Conservation (phyloP, 2,329 filamentous ascomycete genomes). For the Boeremia lycopersici region DNA sequence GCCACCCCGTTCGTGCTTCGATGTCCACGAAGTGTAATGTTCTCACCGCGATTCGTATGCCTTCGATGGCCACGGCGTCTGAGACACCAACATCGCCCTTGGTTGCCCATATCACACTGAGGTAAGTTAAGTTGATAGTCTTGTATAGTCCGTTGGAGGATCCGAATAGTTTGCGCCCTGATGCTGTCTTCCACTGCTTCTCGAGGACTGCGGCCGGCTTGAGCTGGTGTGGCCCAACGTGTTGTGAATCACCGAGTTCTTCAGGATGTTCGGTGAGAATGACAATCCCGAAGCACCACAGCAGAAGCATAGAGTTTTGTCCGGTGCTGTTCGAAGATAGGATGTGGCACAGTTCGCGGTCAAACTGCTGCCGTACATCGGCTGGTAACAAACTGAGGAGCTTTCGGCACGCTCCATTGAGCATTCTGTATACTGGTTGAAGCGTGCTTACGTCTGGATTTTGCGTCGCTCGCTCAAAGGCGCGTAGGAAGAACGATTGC, state of each 20-base stretch:
- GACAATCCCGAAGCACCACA: constrained; percentile 44
- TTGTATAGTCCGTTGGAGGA: constrained; percentile 32
- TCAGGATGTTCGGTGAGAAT: constrained; percentile 34
- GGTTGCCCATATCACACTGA: constrained; percentile 39
- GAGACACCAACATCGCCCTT: constrained; percentile 31
- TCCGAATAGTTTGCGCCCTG: constrained; percentile 42
- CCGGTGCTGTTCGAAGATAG: constrained; percentile 29
- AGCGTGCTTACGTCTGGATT: constrained; percentile 33
- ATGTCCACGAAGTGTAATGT: constrained; percentile 32
- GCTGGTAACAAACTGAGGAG: constrained; percentile 34
- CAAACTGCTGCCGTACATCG: constrained; percentile 30
- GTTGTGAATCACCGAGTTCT: constrained; percentile 1
- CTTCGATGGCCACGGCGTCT: constrained; percentile 37
- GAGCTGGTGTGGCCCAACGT: constrained; percentile 6
- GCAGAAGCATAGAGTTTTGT: constrained; percentile 35
- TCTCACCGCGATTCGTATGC: constrained; percentile 42
- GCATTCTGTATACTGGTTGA: constrained; percentile 38
- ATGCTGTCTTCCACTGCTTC: constrained; percentile 36
- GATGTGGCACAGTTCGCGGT: constrained; percentile 36
- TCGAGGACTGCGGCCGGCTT: constrained; percentile 7
- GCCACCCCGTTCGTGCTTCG: constrained; percentile 31
- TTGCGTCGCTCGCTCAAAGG: constrained; percentile 37
- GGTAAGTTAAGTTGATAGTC: constrained; percentile 37
- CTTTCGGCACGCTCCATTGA: constrained; percentile 45
- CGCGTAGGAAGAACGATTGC: constrained; percentile 42